Evolutionary conservation across 768 basidiomycete genomes (phyloP), one percentile per base, ranked within the genome.

Genomic region (Leucocoprinus birnbaumii): DNA sequence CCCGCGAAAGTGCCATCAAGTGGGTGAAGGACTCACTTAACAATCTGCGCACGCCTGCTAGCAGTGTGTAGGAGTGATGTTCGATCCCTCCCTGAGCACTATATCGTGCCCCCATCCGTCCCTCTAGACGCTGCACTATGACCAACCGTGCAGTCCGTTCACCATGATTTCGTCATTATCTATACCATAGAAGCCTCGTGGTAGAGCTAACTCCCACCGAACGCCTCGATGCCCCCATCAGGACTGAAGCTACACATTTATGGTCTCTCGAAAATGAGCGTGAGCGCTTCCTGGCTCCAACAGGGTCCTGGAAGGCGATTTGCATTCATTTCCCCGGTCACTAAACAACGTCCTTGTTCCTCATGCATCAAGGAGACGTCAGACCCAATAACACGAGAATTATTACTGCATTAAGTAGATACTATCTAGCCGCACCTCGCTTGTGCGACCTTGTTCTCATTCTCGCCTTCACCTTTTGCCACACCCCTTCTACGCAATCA

Each of bases 1-100:
- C 88, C 0, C 73, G 90, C 58, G 86, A 90, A 66, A 82, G 79
- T 51, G 80, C 87, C 0, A 81, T 92, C 57, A 79, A 76, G 42
- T 80, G 74, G 50, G 82, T 89, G 38, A 85, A 84, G 41, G 40
- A 55, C 18, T 42, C 53, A 10, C 37, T 55, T n/a, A 16, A 41
- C n/a, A 37, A 48, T 3, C 16, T 55, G 40, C 47, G 31, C 34
- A 46, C 25, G 18, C n/a, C 54, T 16, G 43, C 26, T 38, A 37
- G 41, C 18, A 31, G 26, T 31, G 9, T 5, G 27, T 6, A 55
- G 11, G 22, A 55, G 25, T 55, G 11, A 55, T 35, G 25, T 13
- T 26, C 14, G 11, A 14, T n/a, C 38, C 16, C 35, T 19, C 18
- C 14, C 22, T 48, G 44, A 24, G 21, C 44, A 44, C 31, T 45